Evolutionary conservation across 2,329 filamentous ascomycete genomes (phyloP), one percentile per base, ranked within the genome.

Genomic region (Neopestalotiopsis clavispora): DNA sequence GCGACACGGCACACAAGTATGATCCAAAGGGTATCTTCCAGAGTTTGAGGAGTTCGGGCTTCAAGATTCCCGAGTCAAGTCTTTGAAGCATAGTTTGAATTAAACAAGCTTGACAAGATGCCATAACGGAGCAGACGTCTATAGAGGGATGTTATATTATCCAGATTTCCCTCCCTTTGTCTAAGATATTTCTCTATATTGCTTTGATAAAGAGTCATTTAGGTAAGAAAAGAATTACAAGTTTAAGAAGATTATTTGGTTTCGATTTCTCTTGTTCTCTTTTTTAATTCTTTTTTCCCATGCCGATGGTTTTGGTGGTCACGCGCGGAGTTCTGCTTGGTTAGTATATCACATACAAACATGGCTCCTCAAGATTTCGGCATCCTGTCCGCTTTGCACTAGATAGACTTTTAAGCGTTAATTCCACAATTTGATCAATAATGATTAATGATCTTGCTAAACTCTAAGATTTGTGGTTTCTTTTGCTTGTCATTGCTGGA

Each of bases 21-120:
- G 81, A 83, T 69, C 79, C 78, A 1, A 42, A 73, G 1, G 75
- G 75, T 7, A 74, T 81, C 5, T 83, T 81, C 66, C 80, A 82
- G 75, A 76, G 67, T 13, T 66, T 77, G 57, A 76, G 79, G 72
- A 78, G 75, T 5, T 79, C 79, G 30, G 80, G 80, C 9, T 82
- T 81, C 68, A 82, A 81, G 76, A 73, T 81, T 20, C 61, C 61
- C 4, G 20, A 59, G 12, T 32, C 34, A 10, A 7, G 10, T 10
- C 34, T 7, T 10, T 10, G 34, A 7, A 38, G 10, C 34, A 38
- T 38, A 6, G 2, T 38, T 38, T 62, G 32, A 34, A 40, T 62
- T 58, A 13, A 20, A 30, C 56, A n/a, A n/a, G n/a, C n/a, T n/a
- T n/a, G n/a, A n/a, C n/a, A 58, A 17, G 20, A 3, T 23, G 20